phyloP scores from a whole-genome alignment of 495 filamentous ascomycete species.

The Penicillium goetzii region DNA sequence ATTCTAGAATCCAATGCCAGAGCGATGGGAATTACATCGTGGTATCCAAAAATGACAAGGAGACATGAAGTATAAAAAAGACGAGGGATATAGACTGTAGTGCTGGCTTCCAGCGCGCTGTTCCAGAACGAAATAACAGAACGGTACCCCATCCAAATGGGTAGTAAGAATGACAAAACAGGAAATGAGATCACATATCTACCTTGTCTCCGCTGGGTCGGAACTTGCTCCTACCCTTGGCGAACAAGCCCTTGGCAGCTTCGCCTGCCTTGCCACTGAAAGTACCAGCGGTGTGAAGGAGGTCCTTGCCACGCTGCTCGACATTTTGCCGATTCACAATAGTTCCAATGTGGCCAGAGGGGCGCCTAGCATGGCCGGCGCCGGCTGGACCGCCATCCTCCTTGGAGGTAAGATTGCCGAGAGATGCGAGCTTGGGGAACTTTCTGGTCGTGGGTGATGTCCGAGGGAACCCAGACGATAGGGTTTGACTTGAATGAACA shows the following conservation, averaged over 20 bases:
- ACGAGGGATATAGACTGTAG: constrained; percentile 8
- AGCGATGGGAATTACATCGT: constrained; percentile 44
- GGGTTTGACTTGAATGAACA: constrained; percentile 39
- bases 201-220: constrained; percentile 74
- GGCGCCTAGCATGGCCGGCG: constrained; percentile 39
- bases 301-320: constrained; percentile 79
- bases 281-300: constrained; percentile 76
- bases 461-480: constrained; percentile 34
- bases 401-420: constrained; percentile 39
- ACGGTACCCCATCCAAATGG: constrained; percentile 8
- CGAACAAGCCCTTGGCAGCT: constrained; percentile 84
- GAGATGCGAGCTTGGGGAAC: constrained; percentile 49
- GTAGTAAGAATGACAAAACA: constrained; percentile 18
- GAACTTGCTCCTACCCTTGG: constrained; percentile 83
- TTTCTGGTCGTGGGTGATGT: constrained; percentile 46
- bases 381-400: constrained; percentile 49
- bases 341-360: constrained; percentile 43
- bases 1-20: constrained; percentile 41
- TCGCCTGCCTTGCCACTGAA: constrained; percentile 71
- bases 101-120: constrained; percentile 26
- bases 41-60: constrained; percentile 31
- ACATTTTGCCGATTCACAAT: constrained; percentile 52
- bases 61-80: constrained; percentile 37
- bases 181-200: constrained; percentile 63
- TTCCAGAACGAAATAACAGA: neutral